Evolutionary conservation across 106 monocot genomes (phyloP).

Genomic region (Posidonia australis): DNA sequence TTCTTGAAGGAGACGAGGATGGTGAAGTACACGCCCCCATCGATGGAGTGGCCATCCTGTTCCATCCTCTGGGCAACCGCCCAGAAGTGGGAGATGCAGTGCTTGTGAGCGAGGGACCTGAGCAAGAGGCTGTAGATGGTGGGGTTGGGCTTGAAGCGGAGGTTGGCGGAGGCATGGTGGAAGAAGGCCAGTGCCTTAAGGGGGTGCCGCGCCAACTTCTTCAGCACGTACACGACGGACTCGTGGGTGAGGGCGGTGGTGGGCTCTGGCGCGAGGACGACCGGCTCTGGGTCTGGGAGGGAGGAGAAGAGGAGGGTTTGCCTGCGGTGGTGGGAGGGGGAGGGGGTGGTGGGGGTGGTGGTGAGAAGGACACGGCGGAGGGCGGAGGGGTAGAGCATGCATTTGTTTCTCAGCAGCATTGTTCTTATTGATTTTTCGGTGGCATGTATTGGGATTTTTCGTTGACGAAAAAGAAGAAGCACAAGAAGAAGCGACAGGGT

Average conservation of each 20-base stretch:
- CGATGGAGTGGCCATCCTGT: slow-evolving; percentile 32
- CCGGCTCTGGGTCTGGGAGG: neutral
- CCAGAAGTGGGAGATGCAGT: slow-evolving; percentile 51
- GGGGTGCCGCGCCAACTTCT: slow-evolving; percentile 47
- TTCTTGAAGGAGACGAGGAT: slow-evolving; percentile 45
- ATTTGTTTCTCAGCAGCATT: no score
- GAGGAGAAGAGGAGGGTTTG: neutral
- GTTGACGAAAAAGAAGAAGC: no score
- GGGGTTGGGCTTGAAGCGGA: slow-evolving; percentile 22
- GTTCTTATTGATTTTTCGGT: no score
- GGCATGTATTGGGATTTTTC: no score
- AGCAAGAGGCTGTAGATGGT: slow-evolving; percentile 60
- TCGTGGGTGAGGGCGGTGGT: slow-evolving; percentile 29
- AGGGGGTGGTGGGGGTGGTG: neutral
- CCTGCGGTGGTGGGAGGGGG: slow-evolving; percentile 5
- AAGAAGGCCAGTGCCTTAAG: slow-evolving; percentile 56
- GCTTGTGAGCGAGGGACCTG: slow-evolving; percentile 38
- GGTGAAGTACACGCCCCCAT: slow-evolving; percentile 36
- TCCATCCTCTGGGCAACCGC: slow-evolving; percentile 44
- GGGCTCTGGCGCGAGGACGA: neutral
- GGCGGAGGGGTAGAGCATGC: no score
- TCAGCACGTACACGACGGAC: slow-evolving; percentile 64
- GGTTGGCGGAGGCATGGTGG: slow-evolving; percentile 17
- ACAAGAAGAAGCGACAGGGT: no score
- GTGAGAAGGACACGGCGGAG: neutral